Evolutionary conservation across 2,329 filamentous ascomycete species (phyloP).

Genomic region (Dactylellina sp.): DNA sequence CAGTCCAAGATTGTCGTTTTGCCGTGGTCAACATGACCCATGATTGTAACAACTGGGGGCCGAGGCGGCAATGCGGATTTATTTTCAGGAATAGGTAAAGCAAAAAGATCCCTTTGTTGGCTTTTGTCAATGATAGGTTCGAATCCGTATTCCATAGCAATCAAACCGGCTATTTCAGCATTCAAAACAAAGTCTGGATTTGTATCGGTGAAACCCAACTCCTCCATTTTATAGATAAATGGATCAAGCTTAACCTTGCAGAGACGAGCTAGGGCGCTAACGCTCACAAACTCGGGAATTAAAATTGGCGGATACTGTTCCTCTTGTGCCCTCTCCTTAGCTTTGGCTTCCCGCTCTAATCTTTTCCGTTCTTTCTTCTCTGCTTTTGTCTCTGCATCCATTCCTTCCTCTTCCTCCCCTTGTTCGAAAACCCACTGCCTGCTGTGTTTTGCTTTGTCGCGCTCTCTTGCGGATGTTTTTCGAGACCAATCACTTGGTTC

Average conservation of each 20-base stretch:
- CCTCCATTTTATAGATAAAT: conserved; percentile 80
- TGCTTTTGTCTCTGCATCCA: conserved; percentile 62
- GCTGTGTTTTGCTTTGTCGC: conserved; percentile 49
- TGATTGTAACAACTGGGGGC: conserved; percentile 96
- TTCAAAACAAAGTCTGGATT: conserved; percentile 86
- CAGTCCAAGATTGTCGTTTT: conserved; percentile 97
- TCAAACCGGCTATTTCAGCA: conserved; percentile 86
- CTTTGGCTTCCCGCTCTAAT: conserved; percentile 64
- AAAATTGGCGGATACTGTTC: conserved; percentile 73
- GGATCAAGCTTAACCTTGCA: conserved; percentile 77
- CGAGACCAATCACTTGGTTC: conserved; percentile 38
- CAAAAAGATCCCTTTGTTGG: conserved; percentile 76
- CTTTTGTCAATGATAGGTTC: conserved; percentile 81
- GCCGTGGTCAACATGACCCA: conserved; percentile 98
- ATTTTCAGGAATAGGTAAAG: conserved; percentile 77
- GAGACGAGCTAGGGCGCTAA: conserved; percentile 81
- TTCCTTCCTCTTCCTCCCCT: conserved; percentile 60
- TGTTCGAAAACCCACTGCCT: conserved; percentile 59
- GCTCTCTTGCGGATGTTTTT: conserved; percentile 31
- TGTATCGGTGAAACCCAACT: conserved; percentile 90
- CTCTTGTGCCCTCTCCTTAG: conserved; percentile 64
- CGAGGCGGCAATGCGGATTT: conserved; percentile 75
- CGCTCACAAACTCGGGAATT: conserved; percentile 90
- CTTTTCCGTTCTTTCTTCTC: conserved; percentile 64
- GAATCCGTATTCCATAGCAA: conserved; percentile 92